phyloP scores from a whole-genome alignment of 1,284 basidiomycete genomes.

The Xanthoconium separans region DNA sequence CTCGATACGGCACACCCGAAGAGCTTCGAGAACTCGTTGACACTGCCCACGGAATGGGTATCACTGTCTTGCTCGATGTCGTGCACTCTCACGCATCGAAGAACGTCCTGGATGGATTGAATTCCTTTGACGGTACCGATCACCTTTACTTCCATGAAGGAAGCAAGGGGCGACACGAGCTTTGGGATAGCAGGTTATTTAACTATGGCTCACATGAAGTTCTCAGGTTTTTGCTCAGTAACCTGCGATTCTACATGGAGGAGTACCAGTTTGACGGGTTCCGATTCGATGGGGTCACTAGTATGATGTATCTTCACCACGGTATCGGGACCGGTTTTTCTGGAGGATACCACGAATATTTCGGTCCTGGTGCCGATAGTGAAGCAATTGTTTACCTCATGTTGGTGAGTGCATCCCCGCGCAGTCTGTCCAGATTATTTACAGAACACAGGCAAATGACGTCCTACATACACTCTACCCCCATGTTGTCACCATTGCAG shows the following conservation, averaged over 20 bases:
- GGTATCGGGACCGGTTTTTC: slow-evolving; percentile 98
- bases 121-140: slow-evolving; percentile 94
- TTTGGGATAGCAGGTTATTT: slow-evolving; percentile 97
- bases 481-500: slow-evolving; percentile 85
- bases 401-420: slow-evolving; percentile 63
- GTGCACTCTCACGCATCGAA: slow-evolving; percentile 99
- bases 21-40: slow-evolving; percentile 95
- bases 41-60: slow-evolving; percentile 89
- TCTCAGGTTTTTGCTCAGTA: slow-evolving; percentile 90
- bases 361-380: slow-evolving; percentile 80
- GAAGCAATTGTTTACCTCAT: slow-evolving; percentile 96
- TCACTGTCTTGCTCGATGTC: slow-evolving; percentile 93
- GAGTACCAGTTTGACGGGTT: slow-evolving; percentile 97
- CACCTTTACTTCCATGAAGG: slow-evolving; percentile 98
- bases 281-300: slow-evolving; percentile 97
- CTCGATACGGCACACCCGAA: slow-evolving; percentile 92
- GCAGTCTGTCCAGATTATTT: slow-evolving; percentile 2
- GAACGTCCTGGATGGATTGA: slow-evolving; percentile 94
- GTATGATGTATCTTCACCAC: slow-evolving; percentile 98
- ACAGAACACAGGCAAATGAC: slow-evolving; percentile 79
- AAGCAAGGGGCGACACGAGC: slow-evolving; percentile 84
- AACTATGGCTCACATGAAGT: slow-evolving; percentile 97
- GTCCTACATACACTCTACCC: slow-evolving; percentile 84
- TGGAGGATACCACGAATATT: slow-evolving; percentile 98
- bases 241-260: slow-evolving; percentile 94